Conservation (phyloP, 1,284 basidiomycete genomes). For the Cutaneotrichosporon sp. region DNA sequence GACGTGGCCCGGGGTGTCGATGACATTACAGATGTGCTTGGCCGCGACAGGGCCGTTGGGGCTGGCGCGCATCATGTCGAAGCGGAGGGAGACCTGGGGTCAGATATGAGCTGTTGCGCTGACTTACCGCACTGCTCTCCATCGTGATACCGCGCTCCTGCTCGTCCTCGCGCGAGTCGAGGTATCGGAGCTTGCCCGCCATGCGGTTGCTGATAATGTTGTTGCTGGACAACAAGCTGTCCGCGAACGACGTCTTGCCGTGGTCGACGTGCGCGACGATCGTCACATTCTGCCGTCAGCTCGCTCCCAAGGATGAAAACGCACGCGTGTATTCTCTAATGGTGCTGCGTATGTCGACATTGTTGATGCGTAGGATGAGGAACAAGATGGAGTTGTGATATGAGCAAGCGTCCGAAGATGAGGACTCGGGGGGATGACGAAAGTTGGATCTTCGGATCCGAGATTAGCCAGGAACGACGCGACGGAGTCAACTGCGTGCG, state of each 20-base stretch:
- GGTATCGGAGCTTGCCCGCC: conserved; percentile 94
- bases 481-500: not conserved
- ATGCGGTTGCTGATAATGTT: conserved; percentile 94
- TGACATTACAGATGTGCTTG: conserved; percentile 69
- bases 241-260: conserved; percentile 94
- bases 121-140: conserved; percentile 86
- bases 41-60: conserved; percentile 42
- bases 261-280: conserved; percentile 60
- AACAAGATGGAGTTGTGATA: too few species aligned
- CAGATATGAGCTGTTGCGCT: not conserved
- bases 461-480: conserved; percentile 5
- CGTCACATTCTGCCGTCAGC: conserved; percentile 48
- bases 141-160: conserved; percentile 98
- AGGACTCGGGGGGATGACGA: conserved; percentile 8
- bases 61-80: conserved; percentile 66
- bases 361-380: too few species aligned
- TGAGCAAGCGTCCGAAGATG: too few species aligned
- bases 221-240: conserved; percentile 92
- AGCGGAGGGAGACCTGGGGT: conserved; percentile 67
- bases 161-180: conserved; percentile 96
- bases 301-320: conserved; percentile 10
- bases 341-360: conserved; percentile 41
- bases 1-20: conserved; percentile 98
- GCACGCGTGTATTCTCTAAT: conserved; percentile 48
- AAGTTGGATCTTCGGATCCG: conserved; percentile 15